Evolutionary conservation across 805 yeast genomes (phyloP).

Genomic region (Ogataea glucozyma): DNA sequence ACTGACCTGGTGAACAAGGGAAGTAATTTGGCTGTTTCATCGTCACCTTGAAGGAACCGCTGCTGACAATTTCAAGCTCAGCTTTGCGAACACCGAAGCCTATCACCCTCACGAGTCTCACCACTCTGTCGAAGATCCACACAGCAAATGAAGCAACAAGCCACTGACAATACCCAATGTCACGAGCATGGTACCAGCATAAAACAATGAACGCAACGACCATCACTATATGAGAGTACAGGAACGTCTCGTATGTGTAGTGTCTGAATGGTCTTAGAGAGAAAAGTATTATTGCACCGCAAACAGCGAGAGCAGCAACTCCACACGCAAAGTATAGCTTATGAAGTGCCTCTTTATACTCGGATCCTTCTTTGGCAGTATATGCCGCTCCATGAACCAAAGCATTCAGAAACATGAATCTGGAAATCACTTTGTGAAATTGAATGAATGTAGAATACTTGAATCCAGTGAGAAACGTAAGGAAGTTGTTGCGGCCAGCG

Average conservation of each 20-base stretch:
- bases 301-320: slow-evolving; percentile 41
- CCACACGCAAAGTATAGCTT: slow-evolving; percentile 34
- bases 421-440: slow-evolving; percentile 68
- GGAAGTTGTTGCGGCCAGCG: slow-evolving; percentile 49
- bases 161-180: slow-evolving; percentile 38
- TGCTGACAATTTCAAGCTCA: slow-evolving; percentile 18
- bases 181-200: slow-evolving; percentile 57
- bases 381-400: slow-evolving; percentile 38
- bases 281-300: slow-evolving; percentile 47
- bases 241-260: slow-evolving; percentile 58
- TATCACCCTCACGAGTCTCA: slow-evolving; percentile 39
- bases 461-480: slow-evolving; percentile 46
- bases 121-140: slow-evolving; percentile 53
- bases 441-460: slow-evolving; percentile 44
- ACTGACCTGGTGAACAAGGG: slow-evolving; percentile 57
- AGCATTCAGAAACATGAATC: slow-evolving; percentile 34
- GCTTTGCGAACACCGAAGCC: slow-evolving; percentile 30
- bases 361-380: slow-evolving; percentile 22
- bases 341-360: slow-evolving; percentile 10
- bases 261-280: slow-evolving; percentile 54
- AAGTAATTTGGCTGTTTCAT: slow-evolving; percentile 52
- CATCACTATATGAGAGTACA: slow-evolving; percentile 56
- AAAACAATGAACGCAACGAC: slow-evolving; percentile 55
- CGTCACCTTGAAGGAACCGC: slow-evolving; percentile 44
- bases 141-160: slow-evolving; percentile 42